Conservation (phyloP, 2,329 filamentous ascomycete genomes). For the Chrysosporium queenslandicum region DNA sequence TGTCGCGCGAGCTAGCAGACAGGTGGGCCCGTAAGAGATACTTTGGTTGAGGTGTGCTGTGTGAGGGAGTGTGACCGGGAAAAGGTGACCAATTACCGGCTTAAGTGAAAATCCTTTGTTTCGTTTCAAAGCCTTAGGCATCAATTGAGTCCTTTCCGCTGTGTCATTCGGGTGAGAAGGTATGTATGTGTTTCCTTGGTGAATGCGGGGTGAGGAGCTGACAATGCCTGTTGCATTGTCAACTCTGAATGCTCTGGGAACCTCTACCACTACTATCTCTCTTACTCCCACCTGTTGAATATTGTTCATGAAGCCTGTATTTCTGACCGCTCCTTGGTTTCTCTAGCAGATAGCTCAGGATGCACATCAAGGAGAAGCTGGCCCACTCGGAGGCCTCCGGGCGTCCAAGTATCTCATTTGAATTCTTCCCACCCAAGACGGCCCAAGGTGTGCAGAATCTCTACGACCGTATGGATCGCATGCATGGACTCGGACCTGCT, state of each 20-base stretch:
- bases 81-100: not conserved
- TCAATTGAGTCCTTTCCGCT: not conserved
- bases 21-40: constrained; percentile 40
- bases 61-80: not conserved
- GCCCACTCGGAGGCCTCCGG: constrained; percentile 66
- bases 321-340: not conserved
- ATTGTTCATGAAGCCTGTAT: not conserved
- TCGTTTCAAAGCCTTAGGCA: not conserved
- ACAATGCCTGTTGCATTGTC: not conserved
- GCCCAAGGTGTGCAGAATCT: constrained; percentile 85
- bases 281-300: not conserved
- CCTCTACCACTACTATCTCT: not conserved
- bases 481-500: constrained; percentile 85
- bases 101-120: not conserved
- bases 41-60: constrained; percentile 29
- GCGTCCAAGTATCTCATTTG: constrained; percentile 90
- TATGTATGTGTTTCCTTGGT: constrained; percentile 2
- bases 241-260: not conserved
- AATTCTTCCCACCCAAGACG: constrained; percentile 98
- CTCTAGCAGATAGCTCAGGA: constrained; percentile 40
- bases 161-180: not conserved
- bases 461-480: constrained; percentile 98
- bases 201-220: not conserved
- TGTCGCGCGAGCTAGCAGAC: constrained; percentile 46
- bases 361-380: constrained; percentile 95